These are phyloP conservation scores for Pachysandra terminalis DNA, from an alignment of 164 flowering plant genomes.

Conservation along the genomic window DNA sequence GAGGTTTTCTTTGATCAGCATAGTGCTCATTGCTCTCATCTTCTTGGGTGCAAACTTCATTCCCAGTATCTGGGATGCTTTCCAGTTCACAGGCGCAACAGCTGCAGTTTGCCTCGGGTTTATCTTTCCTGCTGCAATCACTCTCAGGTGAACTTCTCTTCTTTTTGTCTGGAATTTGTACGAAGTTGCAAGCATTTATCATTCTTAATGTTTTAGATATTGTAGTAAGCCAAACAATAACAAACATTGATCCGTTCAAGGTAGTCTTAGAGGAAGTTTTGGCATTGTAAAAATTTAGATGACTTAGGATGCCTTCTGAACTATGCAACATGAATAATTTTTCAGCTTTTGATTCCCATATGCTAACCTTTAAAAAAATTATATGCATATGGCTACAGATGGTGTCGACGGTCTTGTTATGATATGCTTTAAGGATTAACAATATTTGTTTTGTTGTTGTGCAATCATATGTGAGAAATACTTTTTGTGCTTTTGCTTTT, in stretches of 20 bases:
- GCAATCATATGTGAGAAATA: too few species aligned
- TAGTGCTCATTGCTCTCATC: background rate
- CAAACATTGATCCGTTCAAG: too few species aligned
- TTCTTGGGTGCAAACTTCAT: slow-evolving; percentile 14
- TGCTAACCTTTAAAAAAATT: too few species aligned
- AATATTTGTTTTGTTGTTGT: too few species aligned
- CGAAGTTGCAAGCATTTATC: background rate
- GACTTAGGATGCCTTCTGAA: background rate
- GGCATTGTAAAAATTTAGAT: background rate
- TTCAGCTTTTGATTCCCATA: background rate
- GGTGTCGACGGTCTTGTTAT: too few species aligned
- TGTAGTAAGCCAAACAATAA: background rate
- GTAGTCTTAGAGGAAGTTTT: too few species aligned
- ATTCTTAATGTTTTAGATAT: background rate
- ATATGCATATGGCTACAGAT: too few species aligned
- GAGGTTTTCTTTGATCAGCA: slow-evolving; percentile 8
- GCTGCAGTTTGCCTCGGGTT: slow-evolving; percentile 66
- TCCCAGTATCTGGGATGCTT: slow-evolving; percentile 21
- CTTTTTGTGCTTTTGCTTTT: too few species aligned
- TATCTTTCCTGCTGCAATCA: slow-evolving; percentile 60
- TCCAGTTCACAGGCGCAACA: slow-evolving; percentile 72
- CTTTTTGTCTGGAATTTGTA: background rate
- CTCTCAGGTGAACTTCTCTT: slow-evolving; percentile 37
- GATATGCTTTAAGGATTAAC: too few species aligned
- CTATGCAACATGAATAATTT: background rate